Evolutionary conservation across 331 rosid species (phyloP), one percentile per base, ranked within the genome.

Genomic region (Stylosanthes scabra): DNA sequence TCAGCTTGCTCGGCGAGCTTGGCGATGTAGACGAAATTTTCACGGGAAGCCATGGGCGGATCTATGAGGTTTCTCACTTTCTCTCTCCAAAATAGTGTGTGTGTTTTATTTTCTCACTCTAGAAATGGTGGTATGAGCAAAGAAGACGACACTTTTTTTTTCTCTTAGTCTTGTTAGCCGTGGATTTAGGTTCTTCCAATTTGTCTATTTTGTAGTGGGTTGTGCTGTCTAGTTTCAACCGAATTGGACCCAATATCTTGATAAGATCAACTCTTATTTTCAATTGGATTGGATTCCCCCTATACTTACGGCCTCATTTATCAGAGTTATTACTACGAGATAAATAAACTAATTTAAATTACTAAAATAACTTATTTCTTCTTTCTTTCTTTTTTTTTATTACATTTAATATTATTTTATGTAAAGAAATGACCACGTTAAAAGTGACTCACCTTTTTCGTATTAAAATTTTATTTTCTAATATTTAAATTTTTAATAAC

Each of bases 1-100:
- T 88, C 93, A 16, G 93, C 93, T 72, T 88, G 90, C 59, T 88
- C 90, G 7, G 88, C 85, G 57, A 88, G 85, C 88, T 88, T 88
- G 45, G 93, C 93, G 66, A 59, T 51, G 84, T 88, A 88, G 65
- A 88, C 81, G 71, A 63, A 74, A 80, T 44, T 84, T 68, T 86
- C 89, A 42, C 87, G 83, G 78, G 80, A 82, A 2, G 93, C 89
- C 93, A 88, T 86, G 70, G 70, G 83, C 66, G 47, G 72, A 74
- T 68, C 81, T 77, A 59, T 28, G 0, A 28, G 13, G 28, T 64
- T 68, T 64, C 78, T 76, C 72, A 60, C 40, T 64, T 68, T 64
- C 78, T 76, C 72, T 67, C 79, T 79, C 70, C 60, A 66, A 52
- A 52, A 20, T 34, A 4, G 39, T 34, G 39, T 4, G 39, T 34